phyloP scores from a whole-genome alignment of 148 eudicot species.

The Rhododendron vialii region DNA sequence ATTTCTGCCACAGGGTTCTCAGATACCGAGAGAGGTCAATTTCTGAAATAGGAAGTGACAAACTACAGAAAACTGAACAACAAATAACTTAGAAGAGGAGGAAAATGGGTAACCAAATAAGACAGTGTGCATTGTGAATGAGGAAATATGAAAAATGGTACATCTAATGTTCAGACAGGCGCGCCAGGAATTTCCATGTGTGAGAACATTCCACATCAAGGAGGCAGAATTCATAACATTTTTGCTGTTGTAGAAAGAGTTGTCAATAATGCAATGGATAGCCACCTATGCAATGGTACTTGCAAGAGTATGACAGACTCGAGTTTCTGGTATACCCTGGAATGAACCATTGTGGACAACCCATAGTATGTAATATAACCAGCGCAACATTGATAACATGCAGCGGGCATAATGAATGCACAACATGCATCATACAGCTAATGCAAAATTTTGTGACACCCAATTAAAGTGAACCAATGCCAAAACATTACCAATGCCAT shows the following conservation, averaged over 20 bases:
- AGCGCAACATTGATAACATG: not conserved
- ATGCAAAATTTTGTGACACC: not conserved
- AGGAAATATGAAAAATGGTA: not conserved
- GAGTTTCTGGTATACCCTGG: not conserved
- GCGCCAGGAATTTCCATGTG: not conserved
- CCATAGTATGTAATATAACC: not conserved
- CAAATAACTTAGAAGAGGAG: not conserved
- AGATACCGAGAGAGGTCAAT: not conserved
- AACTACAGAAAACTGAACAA: not conserved
- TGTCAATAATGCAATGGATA: not conserved
- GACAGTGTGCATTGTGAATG: not conserved
- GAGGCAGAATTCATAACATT: not conserved
- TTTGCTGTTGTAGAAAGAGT: not conserved
- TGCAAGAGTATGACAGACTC: not conserved
- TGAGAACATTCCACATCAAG: not conserved
- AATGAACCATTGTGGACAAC: not conserved
- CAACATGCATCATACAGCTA: not conserved
- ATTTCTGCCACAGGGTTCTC: not conserved
- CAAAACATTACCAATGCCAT: conserved; percentile 77
- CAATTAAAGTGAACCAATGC: not conserved
- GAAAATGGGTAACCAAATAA: not conserved
- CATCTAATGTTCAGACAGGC: not conserved
- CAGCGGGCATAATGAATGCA: not conserved
- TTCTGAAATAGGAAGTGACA: not conserved
- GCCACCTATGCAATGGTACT: not conserved